Evolutionary conservation across 192 early-diverging fungal genomes (phyloP).

Genomic region (Cladochytrium replicatum): DNA sequence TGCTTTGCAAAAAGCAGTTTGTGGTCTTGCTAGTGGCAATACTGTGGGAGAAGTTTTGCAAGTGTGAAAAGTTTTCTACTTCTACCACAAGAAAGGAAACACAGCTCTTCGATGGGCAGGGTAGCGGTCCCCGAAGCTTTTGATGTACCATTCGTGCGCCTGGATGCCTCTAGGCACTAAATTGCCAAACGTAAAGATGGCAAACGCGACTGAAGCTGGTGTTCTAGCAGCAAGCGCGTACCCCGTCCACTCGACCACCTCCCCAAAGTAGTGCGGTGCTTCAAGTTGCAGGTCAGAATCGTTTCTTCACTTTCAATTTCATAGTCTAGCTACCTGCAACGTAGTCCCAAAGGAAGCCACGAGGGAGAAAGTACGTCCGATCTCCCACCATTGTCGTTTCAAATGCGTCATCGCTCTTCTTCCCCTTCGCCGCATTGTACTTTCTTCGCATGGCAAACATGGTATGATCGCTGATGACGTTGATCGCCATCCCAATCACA

Average conservation of each 20-base stretch:
- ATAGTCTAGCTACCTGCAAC: slow-evolving; percentile 17
- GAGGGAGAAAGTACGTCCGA: slow-evolving; percentile 20
- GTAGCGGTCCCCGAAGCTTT: slow-evolving; percentile 21
- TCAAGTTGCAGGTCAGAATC: no score
- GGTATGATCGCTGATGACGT: slow-evolving; percentile 10
- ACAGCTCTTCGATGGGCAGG: slow-evolving; percentile 19
- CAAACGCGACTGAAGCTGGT: slow-evolving; percentile 8
- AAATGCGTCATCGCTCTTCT: no score
- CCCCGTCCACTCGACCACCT: slow-evolving; percentile 32
- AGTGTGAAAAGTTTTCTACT: no score
- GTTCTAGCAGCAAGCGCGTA: slow-evolving; percentile 19
- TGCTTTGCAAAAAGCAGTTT: no score
- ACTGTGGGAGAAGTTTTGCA: no score
- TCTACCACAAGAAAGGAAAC: slow-evolving; percentile 25
- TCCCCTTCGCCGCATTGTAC: not conserved
- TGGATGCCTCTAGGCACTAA: slow-evolving; percentile 22
- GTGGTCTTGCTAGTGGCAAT: no score
- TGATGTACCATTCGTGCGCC: slow-evolving; percentile 21
- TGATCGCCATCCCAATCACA: slow-evolving; percentile 13
- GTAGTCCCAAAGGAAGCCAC: slow-evolving; percentile 12
- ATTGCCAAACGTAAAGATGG: slow-evolving; percentile 22
- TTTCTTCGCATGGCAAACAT: slow-evolving; percentile 13
- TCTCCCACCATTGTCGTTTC: no score
- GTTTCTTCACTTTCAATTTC: no score
- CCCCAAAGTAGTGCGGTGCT: slow-evolving; percentile 31